Conservation (phyloP, 1,284 basidiomycete species). For the Ustilago bromivora region DNA sequence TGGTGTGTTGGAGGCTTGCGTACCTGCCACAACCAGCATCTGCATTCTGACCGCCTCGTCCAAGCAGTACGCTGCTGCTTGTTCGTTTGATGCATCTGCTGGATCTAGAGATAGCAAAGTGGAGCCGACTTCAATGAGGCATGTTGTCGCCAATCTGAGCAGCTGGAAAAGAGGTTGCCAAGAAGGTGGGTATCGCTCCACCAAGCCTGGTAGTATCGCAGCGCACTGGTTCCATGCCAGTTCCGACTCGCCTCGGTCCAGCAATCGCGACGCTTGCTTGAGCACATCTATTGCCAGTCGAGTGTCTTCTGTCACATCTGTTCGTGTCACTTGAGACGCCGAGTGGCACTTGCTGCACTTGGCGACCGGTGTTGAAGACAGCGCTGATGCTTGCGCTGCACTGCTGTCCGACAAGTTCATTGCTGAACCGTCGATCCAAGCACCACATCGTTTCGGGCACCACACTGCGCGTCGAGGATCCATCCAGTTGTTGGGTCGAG, state of each 20-base stretch:
- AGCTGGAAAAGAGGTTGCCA: conserved; percentile 81
- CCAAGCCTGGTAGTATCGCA: conserved; percentile 75
- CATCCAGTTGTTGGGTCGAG: conserved; percentile 56
- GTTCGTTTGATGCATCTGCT: conserved; percentile 5
- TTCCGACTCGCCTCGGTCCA: conserved; percentile 37
- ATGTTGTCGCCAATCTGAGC: conserved; percentile 77
- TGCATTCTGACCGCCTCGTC: conserved; percentile 63
- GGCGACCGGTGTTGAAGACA: not conserved
- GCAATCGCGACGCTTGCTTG: conserved; percentile 76
- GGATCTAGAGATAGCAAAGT: conserved; percentile 2
- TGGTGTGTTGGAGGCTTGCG: conserved; percentile 67
- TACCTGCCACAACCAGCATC: conserved; percentile 75
- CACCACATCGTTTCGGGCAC: conserved; percentile 71
- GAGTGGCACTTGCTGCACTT: conserved; percentile 73
- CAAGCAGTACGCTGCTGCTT: conserved; percentile 42
- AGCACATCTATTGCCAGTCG: conserved; percentile 79
- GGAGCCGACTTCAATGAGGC: conserved; percentile 73
- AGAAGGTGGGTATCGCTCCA: conserved; percentile 70
- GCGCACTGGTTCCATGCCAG: conserved; percentile 76
- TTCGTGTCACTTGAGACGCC: conserved; percentile 72
- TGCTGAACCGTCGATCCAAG: conserved; percentile 71
- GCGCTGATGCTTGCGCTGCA: not conserved
- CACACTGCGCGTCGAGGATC: conserved; percentile 79
- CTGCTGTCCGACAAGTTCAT: conserved; percentile 18
- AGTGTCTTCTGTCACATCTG: conserved; percentile 74